phyloP scores from a whole-genome alignment of 1,284 basidiomycete species.

The Pascua guehoae region DNA sequence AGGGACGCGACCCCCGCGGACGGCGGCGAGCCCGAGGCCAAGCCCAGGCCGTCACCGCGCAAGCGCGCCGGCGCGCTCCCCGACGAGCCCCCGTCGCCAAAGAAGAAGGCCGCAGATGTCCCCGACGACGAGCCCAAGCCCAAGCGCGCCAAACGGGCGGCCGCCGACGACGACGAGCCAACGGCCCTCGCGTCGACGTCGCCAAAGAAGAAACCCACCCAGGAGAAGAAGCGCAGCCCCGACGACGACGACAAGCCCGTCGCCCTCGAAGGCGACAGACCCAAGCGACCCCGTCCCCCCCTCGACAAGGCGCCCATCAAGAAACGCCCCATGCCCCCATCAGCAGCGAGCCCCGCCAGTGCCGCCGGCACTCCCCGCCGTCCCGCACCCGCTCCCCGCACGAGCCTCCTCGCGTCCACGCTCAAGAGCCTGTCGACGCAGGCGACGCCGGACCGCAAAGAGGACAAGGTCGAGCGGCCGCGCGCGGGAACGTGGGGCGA shows the following conservation, averaged over 20 bases:
- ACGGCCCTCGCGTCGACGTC: background rate
- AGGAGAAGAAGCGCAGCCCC: background rate
- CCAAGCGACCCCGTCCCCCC: background rate
- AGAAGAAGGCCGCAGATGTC: background rate
- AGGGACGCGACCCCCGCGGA: too few relatives aligned
- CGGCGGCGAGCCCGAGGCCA: background rate
- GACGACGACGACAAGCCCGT: background rate
- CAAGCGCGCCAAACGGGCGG: background rate
- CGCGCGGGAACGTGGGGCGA: slow-evolving; percentile 17
- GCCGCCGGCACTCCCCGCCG: background rate
- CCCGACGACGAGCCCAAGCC: background rate
- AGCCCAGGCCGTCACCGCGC: background rate
- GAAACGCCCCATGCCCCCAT: background rate
- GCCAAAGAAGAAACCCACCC: background rate
- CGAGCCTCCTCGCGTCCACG: slow-evolving; percentile 12
- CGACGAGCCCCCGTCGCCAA: background rate
- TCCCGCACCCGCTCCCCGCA: slow-evolving; percentile 4
- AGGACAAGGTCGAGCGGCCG: slow-evolving; percentile 8
- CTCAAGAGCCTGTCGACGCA: slow-evolving; percentile 9
- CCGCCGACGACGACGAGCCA: background rate
- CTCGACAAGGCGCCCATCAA: background rate
- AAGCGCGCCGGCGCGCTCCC: background rate
- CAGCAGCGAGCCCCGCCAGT: background rate
- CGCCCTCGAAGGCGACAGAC: background rate
- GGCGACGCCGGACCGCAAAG: slow-evolving; percentile 1